Base-by-base conservation (phyloP, 371 early-diverging fungal genomes). In the Gilbertella persicaria region DNA sequence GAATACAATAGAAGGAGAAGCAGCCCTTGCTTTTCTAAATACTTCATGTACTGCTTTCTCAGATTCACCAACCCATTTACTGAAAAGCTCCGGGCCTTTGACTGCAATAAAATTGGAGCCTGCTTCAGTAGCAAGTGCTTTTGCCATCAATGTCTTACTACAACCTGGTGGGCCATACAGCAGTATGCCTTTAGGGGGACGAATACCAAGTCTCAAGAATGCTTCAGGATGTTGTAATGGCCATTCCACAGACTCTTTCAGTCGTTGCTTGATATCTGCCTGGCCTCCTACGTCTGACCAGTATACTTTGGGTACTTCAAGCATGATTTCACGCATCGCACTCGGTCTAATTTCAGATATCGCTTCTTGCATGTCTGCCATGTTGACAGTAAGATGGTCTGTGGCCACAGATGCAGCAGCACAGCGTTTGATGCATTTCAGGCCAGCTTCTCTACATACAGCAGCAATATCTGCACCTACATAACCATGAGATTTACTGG, bases 211-310 rank as follows among this genome's bases (percentile, higher is more conserved):
- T 13, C 90, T 78, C 10, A 61, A 58, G 75, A 98, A 99, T 6
- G 89, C 84, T 43, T 94, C 92, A 0, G 96, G 93, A 70, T 96
- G 95, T 78, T 90, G 83, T 9, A 99, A 66, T 2, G 99, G 99
- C 91, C 99, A 96, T 71, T 99, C 99, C 2, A 99, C 92, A 0
- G 99, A 91, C 70, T 99, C 99, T 41, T 91, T 88, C 25, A 99
- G 75, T 67, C 92, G 88, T 60, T 93, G 93, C 66, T 97, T 99
- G 35, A 98, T 90, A 17, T 91, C 88, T 29, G 83, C 84, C 61
- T 98, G 94, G 1, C 99, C 99, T 16, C 99, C 99, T 51, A 99
- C 93, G 71, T 99, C 99, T 0, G 70, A 66, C 96, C 99, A 99
- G 20, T 84, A 81, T 2, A 99, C 96, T 63, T 92, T 90, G 13